Percentiles rank a stretch among this genome's conserved stretches.
phyloP scores from a whole-genome alignment of 2,329 filamentous ascomycete genomes.

The Aspergillus uvarum region DNA sequence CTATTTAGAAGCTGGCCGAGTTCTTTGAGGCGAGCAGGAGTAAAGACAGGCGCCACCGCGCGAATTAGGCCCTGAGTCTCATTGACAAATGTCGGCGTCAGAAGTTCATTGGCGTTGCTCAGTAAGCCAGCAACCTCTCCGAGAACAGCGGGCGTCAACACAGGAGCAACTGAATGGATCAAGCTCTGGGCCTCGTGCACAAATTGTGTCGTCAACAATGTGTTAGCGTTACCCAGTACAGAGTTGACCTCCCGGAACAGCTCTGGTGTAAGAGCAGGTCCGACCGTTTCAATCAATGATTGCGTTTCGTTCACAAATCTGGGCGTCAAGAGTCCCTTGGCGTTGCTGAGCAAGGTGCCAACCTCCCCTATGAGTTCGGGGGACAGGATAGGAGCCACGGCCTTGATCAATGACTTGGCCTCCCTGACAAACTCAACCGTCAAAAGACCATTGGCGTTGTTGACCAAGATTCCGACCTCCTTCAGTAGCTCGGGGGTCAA shows the following conservation, averaged over 20 bases:
- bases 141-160: constrained; percentile 26
- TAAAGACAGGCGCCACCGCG: constrained; percentile 21
- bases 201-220: constrained; percentile 33
- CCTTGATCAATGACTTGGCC: constrained; percentile 21
- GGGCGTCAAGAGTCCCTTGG: constrained; percentile 32
- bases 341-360: constrained; percentile 21
- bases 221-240: constrained; percentile 27
- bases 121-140: constrained; percentile 21
- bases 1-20: constrained; percentile 25
- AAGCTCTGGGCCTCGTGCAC: constrained; percentile 26
- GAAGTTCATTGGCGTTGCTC: constrained; percentile 23
- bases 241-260: constrained; percentile 26
- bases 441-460: constrained; percentile 31
- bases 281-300: constrained; percentile 23
- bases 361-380: constrained; percentile 23
- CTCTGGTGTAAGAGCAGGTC: constrained; percentile 25
- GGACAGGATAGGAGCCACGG: constrained; percentile 19
- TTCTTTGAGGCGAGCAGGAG: constrained; percentile 25
- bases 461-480: constrained; percentile 19
- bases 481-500: constrained; percentile 28
- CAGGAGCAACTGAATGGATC: constrained; percentile 21
- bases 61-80: constrained; percentile 21
- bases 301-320: constrained; percentile 31
- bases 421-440: constrained; percentile 32
- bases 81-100: constrained; percentile 23